Base-by-base conservation (phyloP, 352 stramenopile genomes). In the Phytophthora idaei region DNA sequence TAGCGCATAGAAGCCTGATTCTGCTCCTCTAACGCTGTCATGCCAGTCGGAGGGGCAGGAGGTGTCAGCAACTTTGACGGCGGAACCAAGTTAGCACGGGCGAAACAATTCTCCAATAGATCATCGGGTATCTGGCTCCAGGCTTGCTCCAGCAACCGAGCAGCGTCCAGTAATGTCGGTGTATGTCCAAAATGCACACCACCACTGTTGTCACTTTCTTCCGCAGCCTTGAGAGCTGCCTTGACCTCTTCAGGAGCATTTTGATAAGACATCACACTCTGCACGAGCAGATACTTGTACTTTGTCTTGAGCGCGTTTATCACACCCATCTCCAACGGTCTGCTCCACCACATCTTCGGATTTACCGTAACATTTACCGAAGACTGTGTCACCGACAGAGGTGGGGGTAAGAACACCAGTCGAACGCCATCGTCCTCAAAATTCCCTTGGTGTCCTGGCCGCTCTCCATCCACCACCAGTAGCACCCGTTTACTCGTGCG, bases 361-460 rank as follows among this genome's bases (percentile, higher is more conserved):
- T 60, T 27, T 10, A 21, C 32, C 8, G 8, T 36, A 9, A 21
- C 49, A n/a, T 27, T 14, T 8, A 27, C 25, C 3, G 46, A 39
- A 29, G 21, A n/a, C 17, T 56, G 45, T 28, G 39, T 29, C 12
- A 9, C n/a, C 5, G 37, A 17, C 7, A 5, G 15, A 34, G 32
- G 28, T 2, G 62, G 45, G 2, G 69, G 69, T 7, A 77, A 25
- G n/a, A 67, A 71, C 25, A 71, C 69, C 9, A 67, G 29, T 29
- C 53, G 55, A 53, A 74, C 44, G 2, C 41, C 57, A 25, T 68
- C 61, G 2, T 69, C 64, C 45, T 74, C 69, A 50, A 77, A 77
- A 57, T 67, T 49, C 29, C 65, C 65, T 61, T 77, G 69, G 8
- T 77, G 58, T 49, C 69, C 69, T 7, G 69, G 65, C 7, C 57